Evolutionary conservation across 495 filamentous ascomycete genomes (phyloP).

Genomic region (Lentithecium fluviatile): DNA sequence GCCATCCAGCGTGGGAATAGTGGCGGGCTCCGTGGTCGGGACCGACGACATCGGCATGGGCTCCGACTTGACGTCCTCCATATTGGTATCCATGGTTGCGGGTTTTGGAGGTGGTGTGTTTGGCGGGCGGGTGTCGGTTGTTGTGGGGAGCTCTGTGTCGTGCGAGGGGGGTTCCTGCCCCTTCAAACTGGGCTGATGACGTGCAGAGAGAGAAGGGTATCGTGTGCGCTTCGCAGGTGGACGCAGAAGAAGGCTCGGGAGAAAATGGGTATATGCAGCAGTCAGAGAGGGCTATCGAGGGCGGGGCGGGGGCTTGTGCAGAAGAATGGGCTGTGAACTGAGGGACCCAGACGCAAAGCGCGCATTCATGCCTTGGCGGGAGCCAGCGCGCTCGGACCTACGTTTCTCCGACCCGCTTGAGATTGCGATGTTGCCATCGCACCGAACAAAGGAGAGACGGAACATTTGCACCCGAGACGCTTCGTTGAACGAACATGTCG

Average conservation of each 20-base stretch:
- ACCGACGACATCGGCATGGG: conserved; percentile 70
- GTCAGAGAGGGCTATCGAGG: background rate
- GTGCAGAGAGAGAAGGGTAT: conserved; percentile 9
- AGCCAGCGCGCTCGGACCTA: background rate
- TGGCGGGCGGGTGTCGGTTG: conserved; percentile 7
- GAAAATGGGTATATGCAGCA: background rate
- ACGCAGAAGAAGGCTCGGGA: background rate
- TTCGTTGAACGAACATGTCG: no score
- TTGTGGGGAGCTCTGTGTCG: conserved; percentile 11
- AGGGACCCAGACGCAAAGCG: background rate
- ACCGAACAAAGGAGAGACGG: no score
- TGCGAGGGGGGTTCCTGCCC: conserved; percentile 22
- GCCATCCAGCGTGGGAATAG: conserved; percentile 89
- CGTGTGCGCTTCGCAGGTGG: background rate
- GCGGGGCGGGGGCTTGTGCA: background rate
- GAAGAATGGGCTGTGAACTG: background rate
- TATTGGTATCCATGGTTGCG: conserved; percentile 85
- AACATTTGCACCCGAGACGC: no score
- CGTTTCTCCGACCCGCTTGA: no score
- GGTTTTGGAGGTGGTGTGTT: background rate
- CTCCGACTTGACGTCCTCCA: conserved; percentile 90
- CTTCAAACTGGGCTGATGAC: conserved; percentile 29
- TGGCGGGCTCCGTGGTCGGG: conserved; percentile 68
- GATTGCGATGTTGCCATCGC: no score
- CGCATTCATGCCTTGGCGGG: conserved; percentile 2